Evolutionary conservation across 257 asterid species (phyloP), one percentile per base, ranked within the genome.

Genomic region (Coffea canephora): DNA sequence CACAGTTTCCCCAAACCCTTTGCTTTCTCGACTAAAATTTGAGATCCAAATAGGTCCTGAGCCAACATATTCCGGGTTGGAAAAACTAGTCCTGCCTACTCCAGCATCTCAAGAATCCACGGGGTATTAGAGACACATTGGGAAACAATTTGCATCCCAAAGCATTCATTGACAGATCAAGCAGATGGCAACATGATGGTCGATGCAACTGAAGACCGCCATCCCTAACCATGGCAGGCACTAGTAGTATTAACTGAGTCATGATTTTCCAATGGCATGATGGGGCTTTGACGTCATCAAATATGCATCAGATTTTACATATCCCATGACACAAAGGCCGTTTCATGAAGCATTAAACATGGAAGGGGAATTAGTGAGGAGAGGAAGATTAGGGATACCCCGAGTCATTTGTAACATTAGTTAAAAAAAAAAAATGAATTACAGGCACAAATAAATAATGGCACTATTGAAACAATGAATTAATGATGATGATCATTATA

Each of bases 381-480:
- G 1, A 19, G 6, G 64, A 61, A 34, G 21, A 2, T 7, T 19
- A 7, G 13, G 31, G 4, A 21, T 8, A 23, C 9, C 45, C 64
- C 69, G 48, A 55, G 2, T 46, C 55, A 45, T 69, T 7, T 21
- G 11, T 45, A 25, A 61, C 73, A 25, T 45, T 10, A 16, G 4
- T 14, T 0, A 31, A 31, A 31, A 31, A 31, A 31, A 43, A 27
- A 18, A 62, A 55, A 59, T 54, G 15, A 7, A 41, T 23, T 14
- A 25, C 6, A n/a, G 12, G n/a, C 19, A 68, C 62, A 27, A 76
- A 13, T 4, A 27, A 76, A 13, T 4, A 14, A 10, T 68, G 25
- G 39, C 43, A 4, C 67, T 74, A 52, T 39, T 43, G 31, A 75
- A 78, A 68, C 67, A 85, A 80, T 78, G 82, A 78, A 78, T 68